phyloP scores from a whole-genome alignment of 208 protist genomes.

The Acanthamoeba triangularis region DNA sequence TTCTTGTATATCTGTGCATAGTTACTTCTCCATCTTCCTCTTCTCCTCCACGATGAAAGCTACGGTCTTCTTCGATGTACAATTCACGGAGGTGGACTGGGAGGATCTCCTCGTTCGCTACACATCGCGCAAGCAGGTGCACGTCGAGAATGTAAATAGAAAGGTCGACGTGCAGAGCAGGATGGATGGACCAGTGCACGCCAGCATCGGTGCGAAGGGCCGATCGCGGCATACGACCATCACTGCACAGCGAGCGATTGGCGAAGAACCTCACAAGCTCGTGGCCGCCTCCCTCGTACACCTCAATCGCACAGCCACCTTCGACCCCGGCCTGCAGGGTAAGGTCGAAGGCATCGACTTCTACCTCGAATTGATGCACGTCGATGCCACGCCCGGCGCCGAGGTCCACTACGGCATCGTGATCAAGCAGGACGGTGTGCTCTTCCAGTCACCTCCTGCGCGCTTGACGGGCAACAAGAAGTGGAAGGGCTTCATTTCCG shows the following conservation, averaged over 20 bases:
- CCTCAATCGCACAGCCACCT: conserved; percentile 7
- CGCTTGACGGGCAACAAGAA: background rate
- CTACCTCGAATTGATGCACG: conserved; percentile 50
- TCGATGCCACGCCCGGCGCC: background rate
- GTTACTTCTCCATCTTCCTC: background rate
- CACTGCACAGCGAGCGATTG: background rate
- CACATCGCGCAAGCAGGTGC: conserved; percentile 26
- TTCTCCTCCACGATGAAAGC: background rate
- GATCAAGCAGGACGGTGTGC: background rate
- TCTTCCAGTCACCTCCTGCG: conserved; percentile 56
- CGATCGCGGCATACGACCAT: conserved; percentile 17
- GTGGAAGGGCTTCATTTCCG: conserved; percentile 58
- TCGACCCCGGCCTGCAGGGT: conserved; percentile 1
- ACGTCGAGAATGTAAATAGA: conserved; percentile 13
- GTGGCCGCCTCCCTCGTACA: conserved; percentile 1
- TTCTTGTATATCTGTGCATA: background rate
- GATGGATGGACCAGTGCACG: background rate
- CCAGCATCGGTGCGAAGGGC: background rate
- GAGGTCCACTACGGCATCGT: conserved; percentile 65
- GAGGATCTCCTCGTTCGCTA: background rate
- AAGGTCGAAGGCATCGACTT: conserved; percentile 57
- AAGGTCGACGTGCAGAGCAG: conserved; percentile 2
- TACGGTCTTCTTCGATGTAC: conserved; percentile 20
- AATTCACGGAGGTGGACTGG: background rate
- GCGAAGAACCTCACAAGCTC: conserved; percentile 7